These are phyloP conservation scores for Umbilicus rupestris DNA, from an alignment of 164 flowering plant genomes.

Conservation along the genomic window DNA sequence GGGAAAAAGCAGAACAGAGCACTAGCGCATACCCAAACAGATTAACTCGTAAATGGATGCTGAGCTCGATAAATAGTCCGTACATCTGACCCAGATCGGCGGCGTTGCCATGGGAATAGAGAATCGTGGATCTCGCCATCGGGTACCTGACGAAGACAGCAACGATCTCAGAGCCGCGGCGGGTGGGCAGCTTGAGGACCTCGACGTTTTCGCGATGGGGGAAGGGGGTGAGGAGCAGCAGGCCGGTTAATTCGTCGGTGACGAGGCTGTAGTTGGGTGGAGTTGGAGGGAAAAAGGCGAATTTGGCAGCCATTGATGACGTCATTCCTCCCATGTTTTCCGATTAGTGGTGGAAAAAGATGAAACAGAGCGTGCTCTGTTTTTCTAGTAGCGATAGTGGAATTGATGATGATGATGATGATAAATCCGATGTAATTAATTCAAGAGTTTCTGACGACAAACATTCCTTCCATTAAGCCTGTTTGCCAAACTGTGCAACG, in stretches of 20 bases:
- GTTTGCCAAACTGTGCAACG: background rate
- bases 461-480: background rate
- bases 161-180: slow-evolving; percentile 67
- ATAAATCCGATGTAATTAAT: background rate
- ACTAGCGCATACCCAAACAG: slow-evolving; percentile 60
- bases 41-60: slow-evolving; percentile 79
- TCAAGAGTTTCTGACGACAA: background rate
- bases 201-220: slow-evolving; percentile 92
- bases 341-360: background rate
- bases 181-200: slow-evolving; percentile 51
- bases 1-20: background rate
- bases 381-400: background rate
- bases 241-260: slow-evolving; percentile 49
- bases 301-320: slow-evolving; percentile 92
- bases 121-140: slow-evolving; percentile 74
- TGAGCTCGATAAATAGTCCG: slow-evolving; percentile 81
- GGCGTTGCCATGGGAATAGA: slow-evolving; percentile 95
- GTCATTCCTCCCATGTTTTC: slow-evolving; percentile 79
- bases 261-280: slow-evolving; percentile 77
- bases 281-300: slow-evolving; percentile 86
- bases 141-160: slow-evolving; percentile 74
- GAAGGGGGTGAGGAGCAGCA: slow-evolving; percentile 42
- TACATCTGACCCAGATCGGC: slow-evolving; percentile 98
- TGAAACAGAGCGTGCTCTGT: slow-evolving; percentile 6
- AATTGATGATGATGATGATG: slow-evolving; percentile 1